These are phyloP conservation scores for Discostella stelligeroides DNA, from an alignment of 108 stramenopile species.

Conservation along the genomic window DNA sequence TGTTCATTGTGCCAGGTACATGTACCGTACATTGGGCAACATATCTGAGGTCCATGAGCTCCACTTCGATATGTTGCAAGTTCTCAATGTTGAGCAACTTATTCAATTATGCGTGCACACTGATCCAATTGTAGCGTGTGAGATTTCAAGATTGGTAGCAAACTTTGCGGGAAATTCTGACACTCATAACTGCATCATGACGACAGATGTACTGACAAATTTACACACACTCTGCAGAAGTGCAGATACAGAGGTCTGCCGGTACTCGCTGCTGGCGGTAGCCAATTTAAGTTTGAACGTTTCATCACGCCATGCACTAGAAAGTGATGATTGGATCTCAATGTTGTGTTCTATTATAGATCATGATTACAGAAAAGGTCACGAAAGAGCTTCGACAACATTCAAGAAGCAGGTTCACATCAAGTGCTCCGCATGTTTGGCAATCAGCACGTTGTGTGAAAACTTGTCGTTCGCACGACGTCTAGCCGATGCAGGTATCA, in stretches of 20 bases:
- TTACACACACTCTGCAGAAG: slow-evolving; percentile 16
- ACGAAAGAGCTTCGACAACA: not conserved
- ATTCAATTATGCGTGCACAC: slow-evolving; percentile 7
- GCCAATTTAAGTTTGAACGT: slow-evolving; percentile 56
- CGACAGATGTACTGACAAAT: slow-evolving; percentile 45
- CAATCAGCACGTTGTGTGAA: slow-evolving; percentile 64
- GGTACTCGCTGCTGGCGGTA: slow-evolving; percentile 61
- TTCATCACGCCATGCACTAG: slow-evolving; percentile 41
- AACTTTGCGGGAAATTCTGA: slow-evolving; percentile 66
- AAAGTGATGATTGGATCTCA: slow-evolving; percentile 17
- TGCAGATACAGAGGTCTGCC: slow-evolving; percentile 52
- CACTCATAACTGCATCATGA: slow-evolving; percentile 53
- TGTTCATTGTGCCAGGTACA: slow-evolving; percentile 32
- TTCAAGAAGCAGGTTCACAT: slow-evolving; percentile 28
- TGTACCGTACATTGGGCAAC: slow-evolving; percentile 72
- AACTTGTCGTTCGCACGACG: slow-evolving; percentile 37
- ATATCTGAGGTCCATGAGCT: slow-evolving; percentile 59
- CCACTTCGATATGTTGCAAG: slow-evolving; percentile 19
- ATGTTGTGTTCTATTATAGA: slow-evolving; percentile 5
- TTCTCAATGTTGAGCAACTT: slow-evolving; percentile 24
- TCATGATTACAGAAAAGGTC: not conserved
- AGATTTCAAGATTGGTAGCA: slow-evolving; percentile 56
- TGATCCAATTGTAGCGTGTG: slow-evolving; percentile 24
- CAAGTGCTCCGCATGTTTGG: slow-evolving; percentile 75
- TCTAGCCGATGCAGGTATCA: slow-evolving; percentile 33